A percentile compares a stretch with the other conserved stretches of the same genome.
Evolutionary conservation across 345 rosid genomes (phyloP).

Genomic region (Populus ilicifolia): DNA sequence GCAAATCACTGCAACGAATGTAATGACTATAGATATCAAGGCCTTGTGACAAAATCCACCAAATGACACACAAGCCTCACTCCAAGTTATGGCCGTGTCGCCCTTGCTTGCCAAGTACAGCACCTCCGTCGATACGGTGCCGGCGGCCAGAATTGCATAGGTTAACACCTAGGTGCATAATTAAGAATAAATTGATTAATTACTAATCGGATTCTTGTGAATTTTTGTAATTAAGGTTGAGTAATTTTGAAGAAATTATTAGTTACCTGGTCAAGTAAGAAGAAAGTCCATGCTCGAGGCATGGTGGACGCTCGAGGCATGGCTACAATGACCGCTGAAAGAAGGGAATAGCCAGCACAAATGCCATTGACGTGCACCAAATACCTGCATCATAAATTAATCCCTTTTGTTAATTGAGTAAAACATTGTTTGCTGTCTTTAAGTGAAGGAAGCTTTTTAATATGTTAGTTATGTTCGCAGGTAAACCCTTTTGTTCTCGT

Average conservation of each 20-base stretch:
- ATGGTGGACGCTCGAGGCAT: conserved; percentile 66
- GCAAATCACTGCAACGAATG: conserved; percentile 46
- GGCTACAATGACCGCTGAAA: conserved; percentile 68
- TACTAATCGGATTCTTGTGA: no score
- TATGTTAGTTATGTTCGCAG: no score
- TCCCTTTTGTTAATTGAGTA: no score
- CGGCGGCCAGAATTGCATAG: conserved; percentile 66
- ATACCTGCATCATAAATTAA: conserved; percentile 44
- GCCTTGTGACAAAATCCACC: conserved; percentile 72
- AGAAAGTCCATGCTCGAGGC: conserved; percentile 83
- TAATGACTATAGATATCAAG: conserved; percentile 52
- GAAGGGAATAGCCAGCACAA: conserved; percentile 91
- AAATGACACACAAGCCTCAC: conserved; percentile 57
- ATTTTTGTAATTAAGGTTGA: background rate
- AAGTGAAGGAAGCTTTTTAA: no score
- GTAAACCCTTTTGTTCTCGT: no score
- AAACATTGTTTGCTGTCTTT: no score
- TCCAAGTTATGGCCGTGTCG: conserved; percentile 66
- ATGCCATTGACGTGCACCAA: conserved; percentile 95
- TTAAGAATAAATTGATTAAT: background rate
- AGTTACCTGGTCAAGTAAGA: conserved; percentile 80
- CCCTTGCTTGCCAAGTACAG: conserved; percentile 69
- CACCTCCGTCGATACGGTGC: conserved; percentile 63
- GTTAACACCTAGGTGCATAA: conserved; percentile 42
- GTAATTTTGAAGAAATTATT: background rate